Conservation (phyloP, 106 monocot genomes). For the Triglochin maritima region DNA sequence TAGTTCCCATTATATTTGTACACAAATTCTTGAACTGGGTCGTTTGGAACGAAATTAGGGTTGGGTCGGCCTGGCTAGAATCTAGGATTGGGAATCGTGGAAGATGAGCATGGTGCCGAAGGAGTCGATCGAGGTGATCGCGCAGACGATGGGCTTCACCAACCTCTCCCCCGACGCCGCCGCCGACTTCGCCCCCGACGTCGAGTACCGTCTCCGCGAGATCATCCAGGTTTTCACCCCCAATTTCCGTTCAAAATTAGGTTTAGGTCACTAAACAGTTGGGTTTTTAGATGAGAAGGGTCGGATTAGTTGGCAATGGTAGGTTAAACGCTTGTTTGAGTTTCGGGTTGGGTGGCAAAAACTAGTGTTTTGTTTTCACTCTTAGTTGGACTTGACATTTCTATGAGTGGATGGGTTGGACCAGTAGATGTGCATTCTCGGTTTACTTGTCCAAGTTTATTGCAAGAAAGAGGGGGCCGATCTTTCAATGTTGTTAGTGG, state of each 20-base stretch:
- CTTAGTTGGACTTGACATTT: not conserved
- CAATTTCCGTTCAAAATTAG: not conserved
- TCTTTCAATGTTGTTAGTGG: too few species aligned
- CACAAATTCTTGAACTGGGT: too few species aligned
- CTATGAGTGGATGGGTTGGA: too few species aligned
- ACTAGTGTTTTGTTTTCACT: not conserved
- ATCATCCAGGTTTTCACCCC: constrained; percentile 71
- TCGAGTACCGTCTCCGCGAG: constrained; percentile 97
- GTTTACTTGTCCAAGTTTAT: too few species aligned
- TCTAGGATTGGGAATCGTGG: not conserved
- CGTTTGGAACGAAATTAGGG: too few species aligned
- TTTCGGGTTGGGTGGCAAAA: not conserved
- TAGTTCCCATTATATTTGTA: too few species aligned
- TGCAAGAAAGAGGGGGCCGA: too few species aligned
- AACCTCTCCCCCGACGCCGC: constrained; percentile 73
- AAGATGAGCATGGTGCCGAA: constrained; percentile 94
- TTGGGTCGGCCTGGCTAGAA: too few species aligned
- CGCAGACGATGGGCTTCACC: constrained; percentile 89
- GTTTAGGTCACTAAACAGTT: not conserved
- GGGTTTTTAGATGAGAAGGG: not conserved
- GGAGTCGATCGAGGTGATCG: constrained; percentile 95
- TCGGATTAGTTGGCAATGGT: not conserved
- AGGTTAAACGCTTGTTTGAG: not conserved
- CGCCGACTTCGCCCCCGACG: constrained; percentile 78
- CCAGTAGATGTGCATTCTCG: too few species aligned